Evolutionary conservation across 2,329 filamentous ascomycete genomes (phyloP).

Genomic region (Cercospora zeina): DNA sequence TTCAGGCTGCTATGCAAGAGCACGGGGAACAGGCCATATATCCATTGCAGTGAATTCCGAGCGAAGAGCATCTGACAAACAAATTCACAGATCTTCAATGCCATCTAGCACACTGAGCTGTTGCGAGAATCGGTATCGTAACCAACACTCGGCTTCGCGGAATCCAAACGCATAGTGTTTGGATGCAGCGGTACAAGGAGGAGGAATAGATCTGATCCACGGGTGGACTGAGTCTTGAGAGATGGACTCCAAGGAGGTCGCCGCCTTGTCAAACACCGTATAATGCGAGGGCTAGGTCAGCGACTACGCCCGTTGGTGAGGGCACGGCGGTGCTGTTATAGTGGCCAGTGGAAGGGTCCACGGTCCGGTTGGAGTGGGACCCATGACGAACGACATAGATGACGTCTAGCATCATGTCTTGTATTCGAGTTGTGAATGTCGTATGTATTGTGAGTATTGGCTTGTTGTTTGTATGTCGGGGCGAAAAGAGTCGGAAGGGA

Average conservation of each 20-base stretch:
- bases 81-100: too few relatives aligned
- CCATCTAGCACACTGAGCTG: too few relatives aligned
- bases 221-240: conserved; percentile 63
- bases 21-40: background rate
- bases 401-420: conserved; percentile 46
- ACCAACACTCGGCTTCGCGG: too few relatives aligned
- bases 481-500: conserved; percentile 6
- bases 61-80: background rate
- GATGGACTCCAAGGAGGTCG: conserved; percentile 69
- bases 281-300: conserved; percentile 82
- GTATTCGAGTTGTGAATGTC: background rate
- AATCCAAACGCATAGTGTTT: conserved; percentile 50
- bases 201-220: conserved; percentile 79
- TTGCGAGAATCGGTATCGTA: too few relatives aligned
- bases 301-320: conserved; percentile 82
- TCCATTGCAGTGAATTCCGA: background rate
- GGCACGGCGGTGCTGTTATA: conserved; percentile 72
- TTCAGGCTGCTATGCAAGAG: background rate
- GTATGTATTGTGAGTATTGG: background rate
- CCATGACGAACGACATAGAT: conserved; percentile 55
- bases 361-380: conserved; percentile 89
- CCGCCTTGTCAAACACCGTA: conserved; percentile 82
- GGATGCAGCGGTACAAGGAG: conserved; percentile 83
- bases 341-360: conserved; percentile 75
- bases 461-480: background rate